phyloP scores from a whole-genome alignment of 169 alveolate species.

The Plasmodium cynomolgi region DNA sequence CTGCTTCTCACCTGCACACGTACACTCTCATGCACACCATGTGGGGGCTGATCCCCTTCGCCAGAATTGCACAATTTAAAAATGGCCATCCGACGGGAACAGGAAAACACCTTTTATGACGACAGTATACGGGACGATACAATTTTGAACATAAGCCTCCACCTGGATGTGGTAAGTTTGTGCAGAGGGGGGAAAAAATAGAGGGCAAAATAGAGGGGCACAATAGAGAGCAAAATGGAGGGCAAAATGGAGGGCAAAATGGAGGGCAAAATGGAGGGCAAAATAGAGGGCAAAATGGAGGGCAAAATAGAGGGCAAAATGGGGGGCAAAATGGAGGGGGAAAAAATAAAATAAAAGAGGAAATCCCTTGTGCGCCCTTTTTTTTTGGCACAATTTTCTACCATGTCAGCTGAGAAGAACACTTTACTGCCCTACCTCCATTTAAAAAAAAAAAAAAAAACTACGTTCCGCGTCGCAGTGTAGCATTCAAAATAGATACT shows the following conservation, averaged over 20 bases:
- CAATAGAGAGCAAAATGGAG: too few relatives aligned
- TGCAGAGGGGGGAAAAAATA: not conserved
- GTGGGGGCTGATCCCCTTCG: not conserved
- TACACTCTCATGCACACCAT: not conserved
- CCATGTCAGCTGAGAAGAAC: not conserved
- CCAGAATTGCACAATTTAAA: constrained; percentile 49
- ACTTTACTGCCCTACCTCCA: not conserved
- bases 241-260: not conserved
- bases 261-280: not conserved
- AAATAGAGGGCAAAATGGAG: not conserved
- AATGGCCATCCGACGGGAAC: constrained; percentile 12
- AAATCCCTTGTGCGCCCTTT: not conserved
- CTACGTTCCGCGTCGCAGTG: not conserved
- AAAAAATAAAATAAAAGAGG: not conserved
- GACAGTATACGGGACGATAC: constrained; percentile 25
- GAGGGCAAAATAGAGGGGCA: not conserved
- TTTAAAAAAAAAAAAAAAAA: constrained; percentile 3
- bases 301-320: not conserved
- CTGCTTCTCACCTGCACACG: not conserved
- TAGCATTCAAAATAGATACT: not conserved
- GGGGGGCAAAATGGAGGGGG: too few relatives aligned
- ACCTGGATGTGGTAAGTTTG: constrained; percentile 45
- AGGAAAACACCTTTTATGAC: constrained; percentile 15
- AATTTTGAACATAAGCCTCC: constrained; percentile 25
- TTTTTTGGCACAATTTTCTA: not conserved